phyloP scores from a whole-genome alignment of 352 stramenopile genomes.

The Halophytophthora polymorphica region DNA sequence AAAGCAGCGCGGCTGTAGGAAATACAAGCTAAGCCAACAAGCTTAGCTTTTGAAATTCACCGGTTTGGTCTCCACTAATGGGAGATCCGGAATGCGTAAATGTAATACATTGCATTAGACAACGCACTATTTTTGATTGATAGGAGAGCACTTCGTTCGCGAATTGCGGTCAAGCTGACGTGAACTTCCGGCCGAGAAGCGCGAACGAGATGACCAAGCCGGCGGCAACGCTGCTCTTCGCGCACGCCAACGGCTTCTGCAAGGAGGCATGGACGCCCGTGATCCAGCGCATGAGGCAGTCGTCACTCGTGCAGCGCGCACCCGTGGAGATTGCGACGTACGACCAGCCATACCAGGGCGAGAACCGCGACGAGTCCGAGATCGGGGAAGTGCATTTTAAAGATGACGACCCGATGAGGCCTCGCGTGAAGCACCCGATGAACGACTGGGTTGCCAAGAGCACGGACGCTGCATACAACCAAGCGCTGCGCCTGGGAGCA shows the following conservation, averaged over 20 bases:
- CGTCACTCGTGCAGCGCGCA: conserved; percentile 25
- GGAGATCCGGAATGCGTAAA: too few species aligned
- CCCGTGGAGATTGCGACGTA: conserved; percentile 20
- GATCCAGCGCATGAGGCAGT: conserved; percentile 28
- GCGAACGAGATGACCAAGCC: conserved; percentile 11
- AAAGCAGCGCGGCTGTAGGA: conserved; percentile 4
- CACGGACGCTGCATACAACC: conserved; percentile 14
- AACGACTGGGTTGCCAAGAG: conserved; percentile 20
- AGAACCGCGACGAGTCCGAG: conserved; percentile 25
- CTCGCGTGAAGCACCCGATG: conserved; percentile 21
- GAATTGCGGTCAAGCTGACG: background rate
- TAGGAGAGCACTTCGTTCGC: conserved; percentile 37
- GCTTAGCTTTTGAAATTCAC: too few species aligned
- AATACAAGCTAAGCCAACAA: too few species aligned
- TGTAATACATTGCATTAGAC: too few species aligned
- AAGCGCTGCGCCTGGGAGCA: conserved; percentile 3
- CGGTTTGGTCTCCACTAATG: too few species aligned
- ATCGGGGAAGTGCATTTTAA: conserved; percentile 18
- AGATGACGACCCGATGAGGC: conserved; percentile 11
- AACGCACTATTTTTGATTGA: too few species aligned
- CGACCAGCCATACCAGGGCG: conserved; percentile 27
- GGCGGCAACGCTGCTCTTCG: conserved; percentile 37
- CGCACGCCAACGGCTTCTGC: conserved; percentile 54
- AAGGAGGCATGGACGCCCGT: conserved; percentile 46
- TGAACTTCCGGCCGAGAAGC: background rate